phyloP scores from a whole-genome alignment of 2,329 filamentous ascomycete species.

The Balansia obtecta region DNA sequence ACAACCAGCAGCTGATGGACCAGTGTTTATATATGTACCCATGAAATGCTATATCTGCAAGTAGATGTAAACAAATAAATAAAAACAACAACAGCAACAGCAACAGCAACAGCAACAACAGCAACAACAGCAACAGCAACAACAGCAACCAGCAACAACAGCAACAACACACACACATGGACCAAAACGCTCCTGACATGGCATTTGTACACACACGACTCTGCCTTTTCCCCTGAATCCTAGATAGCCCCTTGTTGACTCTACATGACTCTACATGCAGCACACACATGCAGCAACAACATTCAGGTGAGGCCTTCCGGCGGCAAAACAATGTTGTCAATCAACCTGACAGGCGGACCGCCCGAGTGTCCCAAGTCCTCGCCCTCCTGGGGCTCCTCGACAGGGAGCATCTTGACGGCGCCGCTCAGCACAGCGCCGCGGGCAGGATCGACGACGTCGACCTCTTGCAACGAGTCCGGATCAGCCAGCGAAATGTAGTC shows the following conservation, averaged over 20 bases:
- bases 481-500: constrained; percentile 91
- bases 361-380: constrained; percentile 66
- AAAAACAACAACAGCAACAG: no score
- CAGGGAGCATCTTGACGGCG: constrained; percentile 76
- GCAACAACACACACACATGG: no score
- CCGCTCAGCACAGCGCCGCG: constrained; percentile 78
- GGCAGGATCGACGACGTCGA: constrained; percentile 54
- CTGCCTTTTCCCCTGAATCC: no score
- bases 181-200: background rate
- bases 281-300: no score
- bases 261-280: background rate
- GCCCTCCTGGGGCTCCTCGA: constrained; percentile 55
- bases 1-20: background rate
- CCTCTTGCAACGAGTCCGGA: constrained; percentile 68
- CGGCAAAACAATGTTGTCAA: constrained; percentile 76
- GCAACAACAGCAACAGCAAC: no score
- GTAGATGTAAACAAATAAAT: no score
- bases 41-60: background rate
- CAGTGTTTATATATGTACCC: background rate
- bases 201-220: background rate
- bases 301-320: constrained; percentile 24
- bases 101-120: no score
- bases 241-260: no score
- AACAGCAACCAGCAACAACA: no score
- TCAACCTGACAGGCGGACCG: constrained; percentile 69